These are phyloP conservation scores for Microglena sp. DNA, from an alignment of 139 green algal species.

Conservation along the genomic window DNA sequence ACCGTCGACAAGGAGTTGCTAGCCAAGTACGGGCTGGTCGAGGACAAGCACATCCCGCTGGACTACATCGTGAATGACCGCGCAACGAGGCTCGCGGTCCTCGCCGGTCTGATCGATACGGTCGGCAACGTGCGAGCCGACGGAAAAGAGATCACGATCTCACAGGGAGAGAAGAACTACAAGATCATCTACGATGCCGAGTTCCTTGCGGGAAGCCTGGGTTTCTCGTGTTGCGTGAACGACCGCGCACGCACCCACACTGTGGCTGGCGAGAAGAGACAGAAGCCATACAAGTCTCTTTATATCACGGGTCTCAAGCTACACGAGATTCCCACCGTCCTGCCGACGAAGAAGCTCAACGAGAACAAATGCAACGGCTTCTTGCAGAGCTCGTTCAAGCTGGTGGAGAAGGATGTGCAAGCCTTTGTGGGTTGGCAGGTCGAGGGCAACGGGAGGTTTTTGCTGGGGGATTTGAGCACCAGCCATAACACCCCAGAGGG, in stretches of 20 bases:
- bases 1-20: background rate
- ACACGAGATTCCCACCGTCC: no score
- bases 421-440: no score
- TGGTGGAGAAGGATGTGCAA: no score
- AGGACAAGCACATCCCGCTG: constrained; percentile 5
- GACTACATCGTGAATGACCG: constrained; percentile 6
- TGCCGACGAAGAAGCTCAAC: no score
- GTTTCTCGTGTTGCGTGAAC: constrained; percentile 3
- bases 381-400: no score
- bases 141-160: background rate
- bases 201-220: constrained; percentile 2
- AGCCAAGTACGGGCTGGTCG: constrained; percentile 1
- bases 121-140: background rate
- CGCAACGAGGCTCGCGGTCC: constrained; percentile 1
- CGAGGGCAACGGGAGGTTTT: no score
- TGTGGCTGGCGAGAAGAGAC: no score
- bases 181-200: constrained; percentile 2
- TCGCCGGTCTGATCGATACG: background rate
- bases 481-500: constrained; percentile 86
- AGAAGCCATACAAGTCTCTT: no score
- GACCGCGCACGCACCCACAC: no score
- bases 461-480: no score
- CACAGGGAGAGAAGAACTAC: background rate
- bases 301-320: no score
- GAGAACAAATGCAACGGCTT: no score